A percentile compares a stretch with the other conserved stretches of the same genome.
Conservation (phyloP, 345 rosid species). For the Rhodamnia rubescens region DNA sequence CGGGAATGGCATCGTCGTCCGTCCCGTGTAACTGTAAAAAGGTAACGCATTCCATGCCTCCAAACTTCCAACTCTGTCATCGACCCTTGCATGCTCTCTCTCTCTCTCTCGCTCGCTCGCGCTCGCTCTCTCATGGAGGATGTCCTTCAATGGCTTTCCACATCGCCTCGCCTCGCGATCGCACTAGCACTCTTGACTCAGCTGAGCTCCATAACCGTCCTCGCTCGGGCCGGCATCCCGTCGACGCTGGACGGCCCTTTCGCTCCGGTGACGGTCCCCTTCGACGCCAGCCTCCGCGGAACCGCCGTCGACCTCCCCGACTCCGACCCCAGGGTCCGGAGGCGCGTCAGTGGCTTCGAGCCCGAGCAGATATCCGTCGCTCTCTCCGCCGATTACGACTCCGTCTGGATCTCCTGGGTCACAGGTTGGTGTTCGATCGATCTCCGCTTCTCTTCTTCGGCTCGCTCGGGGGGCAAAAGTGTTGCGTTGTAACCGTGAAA, state of each 20-base stretch:
- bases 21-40: neutral
- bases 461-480: neutral
- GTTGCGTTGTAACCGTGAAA: neutral
- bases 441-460: neutral
- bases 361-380: constrained; percentile 79
- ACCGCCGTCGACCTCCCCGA: constrained; percentile 75
- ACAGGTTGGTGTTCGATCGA: constrained; percentile 36
- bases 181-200: neutral
- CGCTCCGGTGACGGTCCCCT: constrained; percentile 50
- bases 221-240: constrained; percentile 15
- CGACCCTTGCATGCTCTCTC: neutral
- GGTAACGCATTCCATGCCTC: neutral
- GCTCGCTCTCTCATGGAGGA: neutral
- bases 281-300: constrained; percentile 48
- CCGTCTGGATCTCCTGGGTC: constrained; percentile 86
- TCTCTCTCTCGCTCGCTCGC: neutral
- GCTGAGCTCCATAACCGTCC: neutral
- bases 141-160: neutral
- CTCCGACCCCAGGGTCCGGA: constrained; percentile 42
- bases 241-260: constrained; percentile 74
- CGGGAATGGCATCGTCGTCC: neutral
- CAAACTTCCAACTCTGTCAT: neutral
- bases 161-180: neutral
- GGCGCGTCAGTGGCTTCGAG: constrained; percentile 23
- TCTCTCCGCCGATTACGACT: constrained; percentile 52